Evolutionary conservation across 768 basidiomycete species (phyloP), one percentile per base, ranked within the genome.

Genomic region (Tephrocybe sp.): DNA sequence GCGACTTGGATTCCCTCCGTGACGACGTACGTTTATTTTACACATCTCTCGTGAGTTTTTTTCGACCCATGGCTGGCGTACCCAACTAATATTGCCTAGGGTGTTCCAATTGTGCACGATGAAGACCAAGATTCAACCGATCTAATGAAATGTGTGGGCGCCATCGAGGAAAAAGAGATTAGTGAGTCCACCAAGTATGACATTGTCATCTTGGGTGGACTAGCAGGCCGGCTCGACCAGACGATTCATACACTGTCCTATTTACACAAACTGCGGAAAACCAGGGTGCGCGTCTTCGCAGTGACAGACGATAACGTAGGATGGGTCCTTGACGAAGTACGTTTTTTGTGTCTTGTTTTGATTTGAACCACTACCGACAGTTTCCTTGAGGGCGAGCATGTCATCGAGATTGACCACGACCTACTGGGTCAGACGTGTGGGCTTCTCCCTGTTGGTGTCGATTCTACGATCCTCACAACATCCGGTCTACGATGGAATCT

Each of bases 181-280:
- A 76, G 40, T 66, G 65, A 7, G 62, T 58, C 47, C 55, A 81
- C 63, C 71, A 84, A 30, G 75, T 82, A 84, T 57, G 83, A 87
- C 43, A 75, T 90, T 20, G 68, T 98, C 41, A 68, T 99, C 26
- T 78, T 96, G 1, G 95, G 97, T 4, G 95, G 97, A 0, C 73
- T 99, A 2, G 79, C 89, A 4, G 97, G 97, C 0, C 83, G 97
- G 23, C 74, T 99, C 3, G 97, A 99, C 67, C 97, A 99, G 61
- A 97, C 94, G 0, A 75, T 95, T 3, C 94, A 97, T 61, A 87
- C 91, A 0, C 77, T 99, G 10, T 90, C 93, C 2, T 80, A 86
- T 42, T 69, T 98, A 1, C 82, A 94, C 68, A 93, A 93, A 65
- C 72, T 95, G 18, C 83, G 90, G 38, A 79, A 75, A 59, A 68